A percentile compares a stretch with the other conserved stretches of the same genome.
Conservation (phyloP, 495 filamentous ascomycete genomes). For the Daldinia vernicosa region DNA sequence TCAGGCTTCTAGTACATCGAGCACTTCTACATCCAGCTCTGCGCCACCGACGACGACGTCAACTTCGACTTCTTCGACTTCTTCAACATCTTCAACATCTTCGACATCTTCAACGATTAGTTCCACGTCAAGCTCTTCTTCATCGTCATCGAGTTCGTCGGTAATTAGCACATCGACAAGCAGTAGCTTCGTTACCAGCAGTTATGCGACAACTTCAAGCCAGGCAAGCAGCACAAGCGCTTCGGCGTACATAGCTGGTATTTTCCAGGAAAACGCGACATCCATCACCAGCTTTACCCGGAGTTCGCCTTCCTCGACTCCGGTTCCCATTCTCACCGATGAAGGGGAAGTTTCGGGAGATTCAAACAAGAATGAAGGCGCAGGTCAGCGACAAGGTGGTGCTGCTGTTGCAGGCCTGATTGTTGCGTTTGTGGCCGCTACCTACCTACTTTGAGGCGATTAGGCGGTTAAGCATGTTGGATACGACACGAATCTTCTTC, state of each 20-base stretch:
- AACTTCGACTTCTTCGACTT: constrained; percentile 23
- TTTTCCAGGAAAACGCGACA: constrained; percentile 43
- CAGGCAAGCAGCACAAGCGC: constrained; percentile 21
- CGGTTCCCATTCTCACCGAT: constrained; percentile 16
- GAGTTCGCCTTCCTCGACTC: background rate
- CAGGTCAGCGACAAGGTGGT: constrained; percentile 48
- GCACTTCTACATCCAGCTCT: constrained; percentile 37
- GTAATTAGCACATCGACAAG: constrained; percentile 30
- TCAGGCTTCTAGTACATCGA: constrained; percentile 30
- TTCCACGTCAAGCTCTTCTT: too few species aligned
- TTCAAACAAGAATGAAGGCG: constrained; percentile 50
- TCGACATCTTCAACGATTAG: constrained; percentile 12
- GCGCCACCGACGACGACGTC: constrained; percentile 26
- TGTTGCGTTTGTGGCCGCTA: constrained; percentile 58
- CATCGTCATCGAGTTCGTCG: background rate
- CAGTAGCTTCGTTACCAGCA: constrained; percentile 26
- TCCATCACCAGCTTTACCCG: constrained; percentile 8
- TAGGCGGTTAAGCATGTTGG: background rate
- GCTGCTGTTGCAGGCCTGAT: constrained; percentile 57
- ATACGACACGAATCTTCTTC: constrained; percentile 6
- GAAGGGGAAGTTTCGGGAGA: constrained; percentile 36
- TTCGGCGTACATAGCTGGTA: constrained; percentile 22
- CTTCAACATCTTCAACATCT: constrained; percentile 9
- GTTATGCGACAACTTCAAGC: constrained; percentile 20
- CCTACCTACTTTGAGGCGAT: constrained; percentile 50